phyloP scores from a whole-genome alignment of 2,329 filamentous ascomycete species.

The Nannizzia gypsea region DNA sequence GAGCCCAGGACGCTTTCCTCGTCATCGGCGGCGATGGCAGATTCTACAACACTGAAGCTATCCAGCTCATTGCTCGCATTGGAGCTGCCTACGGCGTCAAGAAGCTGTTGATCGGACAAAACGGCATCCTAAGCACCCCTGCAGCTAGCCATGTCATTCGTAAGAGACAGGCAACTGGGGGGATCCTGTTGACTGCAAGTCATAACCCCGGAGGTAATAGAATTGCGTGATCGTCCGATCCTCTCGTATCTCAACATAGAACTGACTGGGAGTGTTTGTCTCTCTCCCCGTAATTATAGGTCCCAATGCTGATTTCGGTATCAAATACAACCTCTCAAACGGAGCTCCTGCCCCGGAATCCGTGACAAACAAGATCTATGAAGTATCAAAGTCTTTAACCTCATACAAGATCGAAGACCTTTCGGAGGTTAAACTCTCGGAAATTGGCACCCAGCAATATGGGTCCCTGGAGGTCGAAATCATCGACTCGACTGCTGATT shows the following conservation, averaged over 20 bases:
- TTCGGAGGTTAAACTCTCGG: slow-evolving; percentile 71
- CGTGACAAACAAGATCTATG: slow-evolving; percentile 96
- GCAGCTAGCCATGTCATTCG: slow-evolving; percentile 94
- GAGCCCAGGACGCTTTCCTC: slow-evolving; percentile 73
- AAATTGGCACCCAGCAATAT: slow-evolving; percentile 72
- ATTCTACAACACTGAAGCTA: slow-evolving; percentile 93
- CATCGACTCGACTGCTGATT: slow-evolving; percentile 85
- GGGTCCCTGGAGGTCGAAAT: slow-evolving; percentile 86
- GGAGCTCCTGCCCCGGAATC: slow-evolving; percentile 91
- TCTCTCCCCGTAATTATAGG: slow-evolving; percentile 39
- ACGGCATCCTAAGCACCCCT: slow-evolving; percentile 92
- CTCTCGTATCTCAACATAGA: background rate
- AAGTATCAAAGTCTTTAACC: slow-evolving; percentile 74
- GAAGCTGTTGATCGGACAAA: slow-evolving; percentile 92
- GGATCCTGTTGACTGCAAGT: slow-evolving; percentile 90
- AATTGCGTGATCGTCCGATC: background rate
- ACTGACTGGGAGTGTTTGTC: background rate
- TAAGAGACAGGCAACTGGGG: slow-evolving; percentile 86
- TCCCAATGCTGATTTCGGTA: slow-evolving; percentile 89
- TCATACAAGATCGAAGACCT: slow-evolving; percentile 89
- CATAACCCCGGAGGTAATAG: slow-evolving; percentile 89
- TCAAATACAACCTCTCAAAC: slow-evolving; percentile 98
- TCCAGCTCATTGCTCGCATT: slow-evolving; percentile 95
- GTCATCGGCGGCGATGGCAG: slow-evolving; percentile 96
- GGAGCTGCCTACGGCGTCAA: slow-evolving; percentile 94